phyloP scores from a whole-genome alignment of 2,329 filamentous ascomycete genomes.

The Aspergillus brunneoviolaceus region DNA sequence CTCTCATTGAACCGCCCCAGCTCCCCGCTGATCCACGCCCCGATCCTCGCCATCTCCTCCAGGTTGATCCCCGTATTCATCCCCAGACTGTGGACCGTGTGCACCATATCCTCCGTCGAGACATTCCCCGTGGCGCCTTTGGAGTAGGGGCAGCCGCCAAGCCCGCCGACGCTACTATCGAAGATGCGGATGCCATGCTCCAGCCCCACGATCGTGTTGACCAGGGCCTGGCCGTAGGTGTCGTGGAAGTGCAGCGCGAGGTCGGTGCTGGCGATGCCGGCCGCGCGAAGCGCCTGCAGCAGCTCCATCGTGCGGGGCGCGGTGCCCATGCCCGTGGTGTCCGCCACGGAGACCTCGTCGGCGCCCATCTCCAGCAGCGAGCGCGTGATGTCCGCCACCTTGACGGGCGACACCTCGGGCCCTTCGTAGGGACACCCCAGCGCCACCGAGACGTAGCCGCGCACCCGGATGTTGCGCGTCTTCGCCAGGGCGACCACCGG shows the following conservation, averaged over 20 bases:
- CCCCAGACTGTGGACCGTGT: constrained; percentile 60
- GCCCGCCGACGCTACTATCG: constrained; percentile 62
- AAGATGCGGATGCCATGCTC: constrained; percentile 65
- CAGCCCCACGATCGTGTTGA: constrained; percentile 62
- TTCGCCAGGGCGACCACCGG: constrained; percentile 59
- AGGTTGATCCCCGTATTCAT: constrained; percentile 60
- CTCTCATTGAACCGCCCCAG: constrained; percentile 54
- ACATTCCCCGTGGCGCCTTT: constrained; percentile 67
- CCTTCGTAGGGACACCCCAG: constrained; percentile 67
- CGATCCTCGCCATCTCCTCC: constrained; percentile 56
- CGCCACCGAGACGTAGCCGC: constrained; percentile 65
- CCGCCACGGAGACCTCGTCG: constrained; percentile 64
- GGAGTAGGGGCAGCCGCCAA: constrained; percentile 65
- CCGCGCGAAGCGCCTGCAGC: constrained; percentile 57
- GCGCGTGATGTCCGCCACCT: constrained; percentile 61
- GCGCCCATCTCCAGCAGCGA: constrained; percentile 64
- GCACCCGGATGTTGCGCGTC: constrained; percentile 56
- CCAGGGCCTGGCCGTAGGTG: constrained; percentile 64
- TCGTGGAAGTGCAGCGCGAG: constrained; percentile 67
- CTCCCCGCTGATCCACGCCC: constrained; percentile 56
- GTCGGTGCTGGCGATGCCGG: constrained; percentile 60
- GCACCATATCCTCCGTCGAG: constrained; percentile 62
- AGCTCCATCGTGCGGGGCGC: constrained; percentile 60
- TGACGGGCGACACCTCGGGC: constrained; percentile 58
- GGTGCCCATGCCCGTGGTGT: constrained; percentile 68